Evolutionary conservation across 768 basidiomycete species (phyloP).

Genomic region (Dacryopinax primogenitus): DNA sequence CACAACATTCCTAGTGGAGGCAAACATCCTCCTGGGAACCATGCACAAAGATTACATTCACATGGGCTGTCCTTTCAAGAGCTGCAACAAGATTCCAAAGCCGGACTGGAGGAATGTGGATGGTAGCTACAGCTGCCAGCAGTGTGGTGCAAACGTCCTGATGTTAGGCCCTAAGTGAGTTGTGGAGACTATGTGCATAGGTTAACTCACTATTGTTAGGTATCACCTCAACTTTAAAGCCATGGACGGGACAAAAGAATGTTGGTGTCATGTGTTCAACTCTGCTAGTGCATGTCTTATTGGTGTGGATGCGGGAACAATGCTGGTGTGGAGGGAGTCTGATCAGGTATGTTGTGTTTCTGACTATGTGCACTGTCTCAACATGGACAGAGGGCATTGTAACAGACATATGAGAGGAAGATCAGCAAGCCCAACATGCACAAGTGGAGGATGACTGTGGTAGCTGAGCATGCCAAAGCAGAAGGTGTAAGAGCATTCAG

Average conservation of each 20-base stretch:
- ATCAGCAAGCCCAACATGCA: not conserved
- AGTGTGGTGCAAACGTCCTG: not conserved
- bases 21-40: not conserved
- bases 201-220: not conserved
- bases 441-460: not conserved
- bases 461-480: not conserved
- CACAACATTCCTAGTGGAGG: not conserved
- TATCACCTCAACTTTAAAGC: not conserved
- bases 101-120: not conserved
- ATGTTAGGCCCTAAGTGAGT: not conserved
- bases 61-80: not conserved
- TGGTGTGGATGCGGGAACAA: not conserved
- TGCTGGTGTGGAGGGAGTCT: not conserved
- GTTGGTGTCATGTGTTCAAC: not conserved
- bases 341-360: too few species aligned
- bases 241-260: not conserved
- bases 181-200: not conserved
- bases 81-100: not conserved
- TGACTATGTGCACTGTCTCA: too few species aligned
- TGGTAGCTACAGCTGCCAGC: not conserved
- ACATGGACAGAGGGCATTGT: too few species aligned
- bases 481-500: not conserved
- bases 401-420: not conserved
- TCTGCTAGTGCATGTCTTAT: not conserved
- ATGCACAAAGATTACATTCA: not conserved